Conservation (phyloP, 1,284 basidiomycete genomes). For the Trichosporon sp. region DNA sequence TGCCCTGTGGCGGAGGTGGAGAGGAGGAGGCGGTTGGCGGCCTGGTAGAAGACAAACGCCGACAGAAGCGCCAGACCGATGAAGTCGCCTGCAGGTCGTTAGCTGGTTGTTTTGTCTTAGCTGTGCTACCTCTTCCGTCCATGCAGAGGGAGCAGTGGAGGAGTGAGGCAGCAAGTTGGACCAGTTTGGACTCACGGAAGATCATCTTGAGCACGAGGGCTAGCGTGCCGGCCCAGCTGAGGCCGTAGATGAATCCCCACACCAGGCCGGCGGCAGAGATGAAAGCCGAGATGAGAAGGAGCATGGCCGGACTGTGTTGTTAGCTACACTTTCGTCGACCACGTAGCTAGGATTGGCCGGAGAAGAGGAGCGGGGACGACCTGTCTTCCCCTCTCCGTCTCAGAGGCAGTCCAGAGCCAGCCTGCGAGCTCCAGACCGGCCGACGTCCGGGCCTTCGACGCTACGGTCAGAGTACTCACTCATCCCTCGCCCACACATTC, state of each 20-base stretch:
- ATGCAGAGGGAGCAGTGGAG: too few species aligned
- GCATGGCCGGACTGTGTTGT: conserved; percentile 69
- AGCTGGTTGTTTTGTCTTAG: not conserved
- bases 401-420: too few species aligned
- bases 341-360: too few species aligned
- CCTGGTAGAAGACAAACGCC: conserved; percentile 78
- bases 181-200: conserved; percentile 58
- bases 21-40: conserved; percentile 71
- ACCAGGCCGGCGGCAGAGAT: conserved; percentile 70
- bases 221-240: conserved; percentile 63
- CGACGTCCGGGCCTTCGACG: too few species aligned
- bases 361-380: too few species aligned
- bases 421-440: not conserved
- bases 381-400: too few species aligned
- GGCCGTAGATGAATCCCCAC: conserved; percentile 83
- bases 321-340: not conserved
- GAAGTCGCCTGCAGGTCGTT: conserved; percentile 64
- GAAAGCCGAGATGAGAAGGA: conserved; percentile 77
- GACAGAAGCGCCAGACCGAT: conserved; percentile 72
- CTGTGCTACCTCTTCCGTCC: too few species aligned
- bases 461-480: conserved; percentile 53
- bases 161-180: too few species aligned
- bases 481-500: conserved; percentile 94
- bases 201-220: conserved; percentile 76
- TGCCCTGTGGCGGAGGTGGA: conserved; percentile 66